Evolutionary conservation across 2,329 filamentous ascomycete species (phyloP), one percentile per base, ranked within the genome.

Genomic region (Pseudovirgaria hyperparasitica): DNA sequence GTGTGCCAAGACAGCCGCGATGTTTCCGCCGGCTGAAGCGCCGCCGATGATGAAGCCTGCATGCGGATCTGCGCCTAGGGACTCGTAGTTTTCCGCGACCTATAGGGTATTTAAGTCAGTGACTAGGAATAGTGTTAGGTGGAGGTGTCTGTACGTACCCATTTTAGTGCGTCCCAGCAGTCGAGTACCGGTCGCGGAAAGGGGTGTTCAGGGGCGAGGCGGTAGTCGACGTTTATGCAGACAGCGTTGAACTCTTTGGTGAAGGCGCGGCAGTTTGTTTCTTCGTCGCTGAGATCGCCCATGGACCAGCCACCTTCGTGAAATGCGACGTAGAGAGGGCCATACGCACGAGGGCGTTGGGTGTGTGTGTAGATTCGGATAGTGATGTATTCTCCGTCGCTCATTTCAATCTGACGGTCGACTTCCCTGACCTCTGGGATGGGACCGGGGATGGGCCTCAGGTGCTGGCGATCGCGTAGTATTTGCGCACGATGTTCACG

Each of bases 11-110:
- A 59, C 59, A 0, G 58, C 57, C n/a, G 62, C 53, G 29, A 68
- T 56, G 38, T 67, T 67, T n/a, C 59, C 65, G 4, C 64, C 65
- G 1, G 63, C 63, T 2, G 59, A 64, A 5, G 56, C 61, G 11
- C 65, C 65, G 6, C 63, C 61, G 0, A 68, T 40, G n/a, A 67
- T 50, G 34, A 68, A 62, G 6, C 63, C 63, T 27, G 50, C 52
- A 4, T 41, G 32, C 2, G 63, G 52, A 25, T 65, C 50, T 2
- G 56, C 57, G 6, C 48, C 39, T 5, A 66, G 41, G 0, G 14
- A 26, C 14, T 21, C 13, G 9, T 33, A 30, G 16, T 43, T 34
- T 17, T 34, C 27, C 0, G 29, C 37, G 19, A 28, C 18, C 37
- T 36, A 15, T 8, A 4, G 5, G 23, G 19, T 17, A 9, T 9